Evolutionary conservation across 2,329 filamentous ascomycete species (phyloP).

Genomic region (Cercospora sesami): DNA sequence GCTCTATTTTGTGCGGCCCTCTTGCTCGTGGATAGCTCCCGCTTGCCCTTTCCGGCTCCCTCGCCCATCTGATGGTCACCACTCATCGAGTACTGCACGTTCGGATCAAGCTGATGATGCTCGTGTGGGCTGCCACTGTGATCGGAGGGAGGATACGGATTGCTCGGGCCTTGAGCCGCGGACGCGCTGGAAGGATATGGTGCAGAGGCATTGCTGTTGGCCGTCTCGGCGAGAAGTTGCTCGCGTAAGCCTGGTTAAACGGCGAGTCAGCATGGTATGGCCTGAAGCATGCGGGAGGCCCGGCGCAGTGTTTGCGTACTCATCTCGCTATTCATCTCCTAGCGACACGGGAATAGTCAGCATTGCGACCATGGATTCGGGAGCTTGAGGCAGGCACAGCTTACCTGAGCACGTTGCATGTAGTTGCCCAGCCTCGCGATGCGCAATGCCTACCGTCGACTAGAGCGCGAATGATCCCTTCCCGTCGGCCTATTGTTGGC

Average conservation of each 20-base stretch:
- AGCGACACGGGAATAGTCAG: slow-evolving; percentile 22
- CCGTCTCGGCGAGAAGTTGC: slow-evolving; percentile 58
- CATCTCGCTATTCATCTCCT: slow-evolving; percentile 43
- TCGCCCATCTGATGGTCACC: slow-evolving; percentile 49
- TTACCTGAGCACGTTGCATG: slow-evolving; percentile 55
- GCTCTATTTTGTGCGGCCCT: slow-evolving; percentile 94
- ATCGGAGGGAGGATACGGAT: slow-evolving; percentile 44
- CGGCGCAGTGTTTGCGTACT: slow-evolving; percentile 38
- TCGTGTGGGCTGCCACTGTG: slow-evolving; percentile 45
- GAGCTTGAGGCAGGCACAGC: slow-evolving; percentile 34
- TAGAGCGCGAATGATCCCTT: not conserved
- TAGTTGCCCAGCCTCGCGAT: not conserved
- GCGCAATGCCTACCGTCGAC: not conserved
- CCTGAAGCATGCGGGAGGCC: slow-evolving; percentile 2
- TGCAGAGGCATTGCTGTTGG: slow-evolving; percentile 40
- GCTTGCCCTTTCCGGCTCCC: slow-evolving; percentile 74
- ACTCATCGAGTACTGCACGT: slow-evolving; percentile 52
- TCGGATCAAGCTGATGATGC: slow-evolving; percentile 57
- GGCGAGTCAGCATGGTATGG: slow-evolving; percentile 15
- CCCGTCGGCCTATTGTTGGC: not conserved
- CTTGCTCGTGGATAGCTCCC: slow-evolving; percentile 92
- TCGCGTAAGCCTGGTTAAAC: slow-evolving; percentile 58
- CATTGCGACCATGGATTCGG: slow-evolving; percentile 3
- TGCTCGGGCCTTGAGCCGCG: slow-evolving; percentile 28
- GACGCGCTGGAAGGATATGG: slow-evolving; percentile 43